These are phyloP conservation scores for Lepidopterella palustris DNA, from an alignment of 495 filamentous ascomycete species.

Conservation along the genomic window DNA sequence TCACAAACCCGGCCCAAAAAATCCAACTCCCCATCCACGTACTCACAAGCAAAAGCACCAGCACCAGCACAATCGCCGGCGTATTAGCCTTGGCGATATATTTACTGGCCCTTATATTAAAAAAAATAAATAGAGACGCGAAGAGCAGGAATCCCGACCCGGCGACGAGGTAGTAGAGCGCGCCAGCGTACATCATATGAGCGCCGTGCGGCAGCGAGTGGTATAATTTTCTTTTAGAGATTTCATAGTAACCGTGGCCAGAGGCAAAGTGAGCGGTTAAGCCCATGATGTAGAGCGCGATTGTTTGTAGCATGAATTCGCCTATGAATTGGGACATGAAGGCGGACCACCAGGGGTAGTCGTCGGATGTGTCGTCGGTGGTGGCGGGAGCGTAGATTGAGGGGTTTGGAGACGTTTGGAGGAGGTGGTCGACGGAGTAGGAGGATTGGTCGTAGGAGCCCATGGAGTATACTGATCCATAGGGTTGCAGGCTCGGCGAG, in stretches of 20 bases:
- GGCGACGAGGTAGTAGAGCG: slow-evolving; percentile 10
- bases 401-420: too few species aligned
- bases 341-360: slow-evolving; percentile 9
- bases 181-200: slow-evolving; percentile 11
- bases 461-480: too few species aligned
- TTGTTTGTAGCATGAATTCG: slow-evolving; percentile 6
- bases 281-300: slow-evolving; percentile 13
- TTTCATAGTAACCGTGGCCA: slow-evolving; percentile 4
- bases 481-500: too few species aligned
- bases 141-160: neutral
- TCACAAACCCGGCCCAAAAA: slow-evolving; percentile 19
- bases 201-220: neutral
- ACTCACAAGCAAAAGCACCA: slow-evolving; percentile 2
- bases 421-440: too few species aligned
- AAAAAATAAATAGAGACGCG: slow-evolving; percentile 2
- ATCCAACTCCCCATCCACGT: slow-evolving; percentile 18
- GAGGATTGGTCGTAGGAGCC: too few species aligned
- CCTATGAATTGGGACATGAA: slow-evolving; percentile 8
- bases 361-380: neutral
- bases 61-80: neutral
- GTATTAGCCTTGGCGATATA: neutral
- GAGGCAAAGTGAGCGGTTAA: slow-evolving; percentile 9
- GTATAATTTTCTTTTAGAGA: neutral
- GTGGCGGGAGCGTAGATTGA: neutral
- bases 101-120: neutral